Percentiles rank a stretch among this genome's conserved stretches.
phyloP scores from a whole-genome alignment of 257 asterid species.

The Solanum boliviense region DNA sequence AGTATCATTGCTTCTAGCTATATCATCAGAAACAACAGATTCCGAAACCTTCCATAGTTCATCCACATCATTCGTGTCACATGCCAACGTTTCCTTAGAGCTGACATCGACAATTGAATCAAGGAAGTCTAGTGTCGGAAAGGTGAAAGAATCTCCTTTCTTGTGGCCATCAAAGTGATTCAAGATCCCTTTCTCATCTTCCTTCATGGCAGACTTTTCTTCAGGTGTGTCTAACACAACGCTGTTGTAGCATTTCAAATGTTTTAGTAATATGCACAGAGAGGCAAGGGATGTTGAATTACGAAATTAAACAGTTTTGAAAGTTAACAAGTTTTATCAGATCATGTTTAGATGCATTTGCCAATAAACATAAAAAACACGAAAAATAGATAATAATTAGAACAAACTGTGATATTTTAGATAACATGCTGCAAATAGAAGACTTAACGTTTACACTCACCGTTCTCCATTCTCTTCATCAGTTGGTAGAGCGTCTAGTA shows the following conservation, averaged over 20 bases:
- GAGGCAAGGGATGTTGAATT: background rate
- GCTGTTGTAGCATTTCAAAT: constrained; percentile 23
- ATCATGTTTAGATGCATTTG: background rate
- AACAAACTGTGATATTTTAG: background rate
- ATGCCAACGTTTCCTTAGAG: constrained; percentile 5
- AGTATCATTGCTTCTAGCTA: constrained; percentile 4
- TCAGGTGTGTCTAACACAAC: constrained; percentile 23
- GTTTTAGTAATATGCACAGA: constrained; percentile 6
- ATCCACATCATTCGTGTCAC: constrained; percentile 13
- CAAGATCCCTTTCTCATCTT: constrained; percentile 21
- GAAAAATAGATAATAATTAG: background rate
- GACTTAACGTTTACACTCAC: constrained; percentile 18
- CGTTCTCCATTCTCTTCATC: constrained; percentile 35
- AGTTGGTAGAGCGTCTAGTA: constrained; percentile 41
- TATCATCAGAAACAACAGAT: constrained; percentile 16
- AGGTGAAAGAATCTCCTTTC: constrained; percentile 17
- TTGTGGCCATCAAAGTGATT: constrained; percentile 21
- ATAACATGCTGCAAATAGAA: background rate
- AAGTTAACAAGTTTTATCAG: background rate
- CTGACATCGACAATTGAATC: constrained; percentile 19
- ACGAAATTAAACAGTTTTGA: background rate
- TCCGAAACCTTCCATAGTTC: constrained; percentile 16
- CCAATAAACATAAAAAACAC: background rate
- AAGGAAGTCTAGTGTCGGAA: constrained; percentile 19
- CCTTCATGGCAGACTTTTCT: constrained; percentile 40